Conservation (phyloP, 2,329 filamentous ascomycete genomes). For the Colletotrichum lini region DNA sequence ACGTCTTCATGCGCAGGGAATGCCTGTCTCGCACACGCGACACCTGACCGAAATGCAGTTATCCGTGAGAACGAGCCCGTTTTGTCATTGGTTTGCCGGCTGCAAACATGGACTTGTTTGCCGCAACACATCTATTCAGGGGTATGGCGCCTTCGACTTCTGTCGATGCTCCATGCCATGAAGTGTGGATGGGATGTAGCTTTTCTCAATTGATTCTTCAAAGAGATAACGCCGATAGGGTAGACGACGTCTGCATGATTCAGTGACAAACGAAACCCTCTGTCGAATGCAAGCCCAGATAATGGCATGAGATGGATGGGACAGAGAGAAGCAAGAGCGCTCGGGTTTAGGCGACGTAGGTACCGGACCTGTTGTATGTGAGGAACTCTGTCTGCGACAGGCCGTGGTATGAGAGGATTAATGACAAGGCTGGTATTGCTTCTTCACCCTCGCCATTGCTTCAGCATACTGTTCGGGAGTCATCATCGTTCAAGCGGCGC, state of each 20-base stretch:
- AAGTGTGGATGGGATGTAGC: not conserved
- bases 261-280: slow-evolving; percentile 6
- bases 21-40: not conserved
- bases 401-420: not conserved
- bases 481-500: not conserved
- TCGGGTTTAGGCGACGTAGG: not conserved
- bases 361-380: not conserved
- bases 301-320: slow-evolving; percentile 1
- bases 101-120: not conserved
- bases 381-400: not conserved
- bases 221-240: not conserved
- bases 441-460: not conserved
- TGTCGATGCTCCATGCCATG: not conserved
- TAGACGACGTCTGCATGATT: not conserved
- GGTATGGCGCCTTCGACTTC: not conserved
- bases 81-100: too few relatives aligned
- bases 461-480: not conserved
- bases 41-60: not conserved
- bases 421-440: not conserved
- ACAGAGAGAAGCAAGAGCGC: slow-evolving; percentile 2
- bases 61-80: not conserved
- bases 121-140: not conserved
- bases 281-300: not conserved
- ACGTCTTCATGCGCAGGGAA: slow-evolving; percentile 25
- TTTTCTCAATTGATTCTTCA: not conserved